Conservation (phyloP, 1,284 basidiomycete genomes). For the Phaffia rhodozyma region DNA sequence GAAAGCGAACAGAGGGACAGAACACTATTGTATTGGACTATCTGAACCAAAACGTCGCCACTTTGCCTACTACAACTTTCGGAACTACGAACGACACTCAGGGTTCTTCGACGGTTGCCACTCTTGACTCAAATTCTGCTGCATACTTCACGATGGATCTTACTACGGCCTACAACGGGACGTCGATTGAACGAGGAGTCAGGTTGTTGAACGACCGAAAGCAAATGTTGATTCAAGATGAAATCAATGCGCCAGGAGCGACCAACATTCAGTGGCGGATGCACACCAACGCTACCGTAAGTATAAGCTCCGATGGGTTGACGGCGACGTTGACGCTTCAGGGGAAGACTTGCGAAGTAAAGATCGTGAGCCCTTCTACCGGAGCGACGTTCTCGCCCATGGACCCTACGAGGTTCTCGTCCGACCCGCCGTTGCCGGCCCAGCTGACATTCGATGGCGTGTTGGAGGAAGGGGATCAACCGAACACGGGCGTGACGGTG, state of each 20-base stretch:
- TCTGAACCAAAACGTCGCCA: slow-evolving; percentile 67
- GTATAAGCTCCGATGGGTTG: slow-evolving; percentile 29
- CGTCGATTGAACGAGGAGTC: slow-evolving; percentile 70
- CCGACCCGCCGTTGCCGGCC: slow-evolving; percentile 50
- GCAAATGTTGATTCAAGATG: slow-evolving; percentile 86
- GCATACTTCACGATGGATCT: slow-evolving; percentile 76
- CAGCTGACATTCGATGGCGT: slow-evolving; percentile 9
- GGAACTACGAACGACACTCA: slow-evolving; percentile 55
- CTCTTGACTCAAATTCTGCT: slow-evolving; percentile 55
- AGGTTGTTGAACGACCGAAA: slow-evolving; percentile 73
- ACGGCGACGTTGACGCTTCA: slow-evolving; percentile 57
- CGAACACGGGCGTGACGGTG: slow-evolving; percentile 8
- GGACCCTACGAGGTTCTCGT: slow-evolving; percentile 30
- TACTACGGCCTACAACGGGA: slow-evolving; percentile 62
- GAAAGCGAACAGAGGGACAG: slow-evolving; percentile 93
- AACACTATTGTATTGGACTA: slow-evolving; percentile 77
- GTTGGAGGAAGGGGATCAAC: slow-evolving; percentile 8
- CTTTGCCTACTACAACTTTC: slow-evolving; percentile 48
- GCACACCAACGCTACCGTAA: slow-evolving; percentile 61
- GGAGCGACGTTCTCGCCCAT: slow-evolving; percentile 46
- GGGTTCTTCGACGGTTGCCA: slow-evolving; percentile 52
- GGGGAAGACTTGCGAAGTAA: slow-evolving; percentile 42
- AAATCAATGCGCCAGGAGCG: slow-evolving; percentile 47
- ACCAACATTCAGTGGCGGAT: slow-evolving; percentile 71
- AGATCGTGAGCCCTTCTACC: slow-evolving; percentile 48